Percentiles rank a stretch among this genome's conserved stretches.
Evolutionary conservation across 2,329 filamentous ascomycete genomes (phyloP).

Genomic region (Penicillium vulpinum): DNA sequence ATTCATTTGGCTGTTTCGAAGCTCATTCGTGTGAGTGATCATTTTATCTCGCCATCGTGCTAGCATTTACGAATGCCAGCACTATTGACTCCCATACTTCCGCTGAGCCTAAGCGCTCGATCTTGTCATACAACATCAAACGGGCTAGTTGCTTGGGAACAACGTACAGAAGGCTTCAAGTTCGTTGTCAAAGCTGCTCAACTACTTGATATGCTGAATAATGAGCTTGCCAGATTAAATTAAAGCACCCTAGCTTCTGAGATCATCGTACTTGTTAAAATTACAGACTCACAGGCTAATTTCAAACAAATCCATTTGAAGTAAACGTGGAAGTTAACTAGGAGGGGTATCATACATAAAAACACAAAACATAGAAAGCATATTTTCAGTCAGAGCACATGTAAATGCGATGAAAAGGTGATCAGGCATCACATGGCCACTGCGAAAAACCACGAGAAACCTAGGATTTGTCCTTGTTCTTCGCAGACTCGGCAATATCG

Average conservation of each 20-base stretch:
- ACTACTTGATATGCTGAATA: neutral
- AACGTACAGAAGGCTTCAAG: neutral
- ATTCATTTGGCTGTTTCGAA: too few relatives aligned
- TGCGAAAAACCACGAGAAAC: neutral
- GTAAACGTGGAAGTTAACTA: neutral
- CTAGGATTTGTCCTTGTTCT: neutral
- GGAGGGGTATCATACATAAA: constrained; percentile 1
- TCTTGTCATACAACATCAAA: neutral
- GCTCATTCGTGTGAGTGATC: too few relatives aligned
- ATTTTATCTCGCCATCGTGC: too few relatives aligned
- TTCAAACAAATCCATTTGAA: neutral
- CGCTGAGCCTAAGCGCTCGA: neutral
- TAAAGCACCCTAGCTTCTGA: neutral
- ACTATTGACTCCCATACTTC: neutral
- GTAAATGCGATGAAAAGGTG: neutral
- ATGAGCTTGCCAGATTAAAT: neutral
- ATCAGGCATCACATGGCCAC: neutral
- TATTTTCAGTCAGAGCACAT: neutral
- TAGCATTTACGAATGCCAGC: neutral
- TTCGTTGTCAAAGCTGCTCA: neutral
- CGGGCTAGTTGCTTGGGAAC: neutral
- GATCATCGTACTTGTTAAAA: neutral
- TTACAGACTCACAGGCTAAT: neutral
- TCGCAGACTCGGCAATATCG: neutral
- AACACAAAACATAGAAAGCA: neutral